A percentile compares a stretch with the other conserved stretches of the same genome.
Conservation (phyloP, 345 rosid genomes). For the Triadica sebifera region DNA sequence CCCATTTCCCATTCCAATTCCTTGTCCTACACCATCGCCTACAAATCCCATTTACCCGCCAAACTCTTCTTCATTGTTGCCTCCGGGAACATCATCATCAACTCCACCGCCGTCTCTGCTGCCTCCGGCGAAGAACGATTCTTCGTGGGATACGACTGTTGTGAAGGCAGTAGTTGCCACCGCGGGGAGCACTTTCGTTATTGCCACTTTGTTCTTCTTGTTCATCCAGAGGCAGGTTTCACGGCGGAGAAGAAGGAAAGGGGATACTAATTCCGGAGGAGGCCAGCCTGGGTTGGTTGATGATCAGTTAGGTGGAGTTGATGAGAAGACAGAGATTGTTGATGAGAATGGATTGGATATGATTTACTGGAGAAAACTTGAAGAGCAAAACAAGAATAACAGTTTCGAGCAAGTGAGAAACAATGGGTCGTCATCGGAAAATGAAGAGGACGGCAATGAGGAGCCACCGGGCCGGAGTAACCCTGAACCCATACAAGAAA, state of each 20-base stretch:
- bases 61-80: background rate
- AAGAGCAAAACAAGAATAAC: conserved; percentile 31
- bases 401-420: conserved; percentile 27
- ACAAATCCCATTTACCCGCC: background rate
- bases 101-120: conserved; percentile 2
- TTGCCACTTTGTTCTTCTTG: conserved; percentile 53
- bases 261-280: conserved; percentile 17
- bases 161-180: conserved; percentile 60
- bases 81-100: background rate
- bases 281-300: conserved; percentile 16
- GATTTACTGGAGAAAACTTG: conserved; percentile 64
- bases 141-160: conserved; percentile 33
- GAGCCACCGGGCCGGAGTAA: conserved; percentile 19
- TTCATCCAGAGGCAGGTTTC: conserved; percentile 35
- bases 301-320: conserved; percentile 31
- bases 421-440: conserved; percentile 22
- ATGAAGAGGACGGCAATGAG: conserved; percentile 9
- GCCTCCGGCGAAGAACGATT: background rate
- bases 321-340: conserved; percentile 53
- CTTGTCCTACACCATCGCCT: no score
- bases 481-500: conserved; percentile 39
- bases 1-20: conserved; percentile 27
- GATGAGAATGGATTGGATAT: conserved; percentile 82
- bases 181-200: conserved; percentile 54
- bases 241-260: conserved; percentile 38